These are phyloP conservation scores for Musa balbisiana DNA, from an alignment of 202 grass and related monocot species.

Conservation along the genomic window DNA sequence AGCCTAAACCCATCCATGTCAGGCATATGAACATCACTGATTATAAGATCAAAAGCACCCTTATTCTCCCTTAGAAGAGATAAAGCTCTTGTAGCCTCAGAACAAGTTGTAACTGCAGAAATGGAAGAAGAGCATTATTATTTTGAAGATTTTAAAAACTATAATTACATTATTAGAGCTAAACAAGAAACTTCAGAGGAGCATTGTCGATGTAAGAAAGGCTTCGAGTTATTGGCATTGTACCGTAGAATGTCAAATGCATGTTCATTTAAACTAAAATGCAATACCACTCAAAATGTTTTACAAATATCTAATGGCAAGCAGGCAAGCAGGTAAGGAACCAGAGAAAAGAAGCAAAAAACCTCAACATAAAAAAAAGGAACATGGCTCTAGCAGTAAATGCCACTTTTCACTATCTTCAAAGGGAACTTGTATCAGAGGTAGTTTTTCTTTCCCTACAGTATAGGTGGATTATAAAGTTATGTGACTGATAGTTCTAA, in stretches of 20 bases:
- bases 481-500: no score
- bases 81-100: slow-evolving; percentile 67
- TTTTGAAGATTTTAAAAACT: background rate
- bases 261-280: background rate
- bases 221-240: background rate
- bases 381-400: no score
- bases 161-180: background rate
- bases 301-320: no score
- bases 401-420: no score
- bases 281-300: background rate
- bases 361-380: no score
- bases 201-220: background rate
- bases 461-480: no score
- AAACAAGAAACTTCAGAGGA: no score
- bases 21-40: slow-evolving; percentile 99
- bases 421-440: no score
- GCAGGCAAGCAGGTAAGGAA: background rate
- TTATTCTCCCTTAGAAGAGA: slow-evolving; percentile 79
- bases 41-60: slow-evolving; percentile 80
- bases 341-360: background rate
- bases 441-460: no score
- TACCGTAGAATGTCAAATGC: background rate
- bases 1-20: slow-evolving; percentile 95
- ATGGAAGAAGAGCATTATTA: slow-evolving; percentile 1
- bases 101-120: slow-evolving; percentile 73